Conservation (phyloP, 2,329 filamentous ascomycete genomes). For the Neoscytalidium dimidiatum region DNA sequence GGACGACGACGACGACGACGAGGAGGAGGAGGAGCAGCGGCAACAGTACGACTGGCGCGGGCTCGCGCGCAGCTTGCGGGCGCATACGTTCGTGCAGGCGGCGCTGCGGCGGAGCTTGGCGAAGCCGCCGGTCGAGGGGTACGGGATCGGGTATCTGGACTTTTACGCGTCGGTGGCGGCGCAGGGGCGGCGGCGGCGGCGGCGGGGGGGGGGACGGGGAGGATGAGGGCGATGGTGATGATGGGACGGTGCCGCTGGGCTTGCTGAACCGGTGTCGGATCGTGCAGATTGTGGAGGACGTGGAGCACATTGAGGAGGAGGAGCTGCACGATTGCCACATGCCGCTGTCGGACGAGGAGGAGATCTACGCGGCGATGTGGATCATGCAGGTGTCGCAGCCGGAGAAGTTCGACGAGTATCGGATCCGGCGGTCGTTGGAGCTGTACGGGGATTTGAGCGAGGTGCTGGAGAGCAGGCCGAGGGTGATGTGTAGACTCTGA, state of each 20-base stretch:
- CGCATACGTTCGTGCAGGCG: slow-evolving; percentile 1
- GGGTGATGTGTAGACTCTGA: slow-evolving; percentile 7
- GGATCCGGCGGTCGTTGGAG: slow-evolving; percentile 3
- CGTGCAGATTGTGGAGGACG: background rate
- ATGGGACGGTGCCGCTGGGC: background rate
- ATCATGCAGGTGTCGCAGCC: slow-evolving; percentile 2
- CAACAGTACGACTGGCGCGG: background rate
- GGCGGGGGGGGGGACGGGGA: background rate
- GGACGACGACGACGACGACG: background rate
- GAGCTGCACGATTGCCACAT: slow-evolving; percentile 11
- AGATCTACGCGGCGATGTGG: slow-evolving; percentile 10
- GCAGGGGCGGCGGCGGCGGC: background rate
- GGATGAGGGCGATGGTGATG: background rate
- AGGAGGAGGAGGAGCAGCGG: no score
- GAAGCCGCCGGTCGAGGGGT: background rate
- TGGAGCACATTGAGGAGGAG: slow-evolving; percentile 1
- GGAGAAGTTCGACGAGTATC: slow-evolving; percentile 8
- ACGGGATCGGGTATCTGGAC: slow-evolving; percentile 9
- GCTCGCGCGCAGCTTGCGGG: background rate
- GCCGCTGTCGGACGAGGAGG: slow-evolving; percentile 10
- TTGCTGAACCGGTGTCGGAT: slow-evolving; percentile 10
- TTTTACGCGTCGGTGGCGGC: slow-evolving; percentile 6
- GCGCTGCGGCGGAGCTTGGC: background rate
- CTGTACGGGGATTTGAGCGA: slow-evolving; percentile 9
- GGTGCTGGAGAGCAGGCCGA: background rate